phyloP scores from a whole-genome alignment of 2,329 filamentous ascomycete genomes.

The Keithomyces neogunnii region DNA sequence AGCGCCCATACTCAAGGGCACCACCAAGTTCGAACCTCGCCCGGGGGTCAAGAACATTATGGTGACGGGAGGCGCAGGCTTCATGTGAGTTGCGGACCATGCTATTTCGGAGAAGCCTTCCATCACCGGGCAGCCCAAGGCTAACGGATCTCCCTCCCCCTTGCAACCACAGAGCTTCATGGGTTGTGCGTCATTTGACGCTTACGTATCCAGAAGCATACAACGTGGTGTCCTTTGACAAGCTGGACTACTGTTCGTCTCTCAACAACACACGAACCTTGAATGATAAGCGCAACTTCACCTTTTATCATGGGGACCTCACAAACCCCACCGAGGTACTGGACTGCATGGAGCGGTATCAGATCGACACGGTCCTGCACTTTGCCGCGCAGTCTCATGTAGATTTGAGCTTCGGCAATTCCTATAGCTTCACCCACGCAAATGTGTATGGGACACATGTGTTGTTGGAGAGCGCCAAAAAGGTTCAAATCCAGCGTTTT shows the following conservation, averaged over 20 bases:
- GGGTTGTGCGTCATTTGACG: conserved; percentile 71
- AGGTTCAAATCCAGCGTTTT: conserved; percentile 62
- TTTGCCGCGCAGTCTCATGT: conserved; percentile 84
- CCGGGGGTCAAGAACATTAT: conserved; percentile 70
- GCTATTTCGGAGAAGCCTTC: no score
- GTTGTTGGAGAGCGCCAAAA: conserved; percentile 67
- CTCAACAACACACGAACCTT: conserved; percentile 70
- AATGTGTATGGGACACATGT: conserved; percentile 83
- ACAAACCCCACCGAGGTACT: conserved; percentile 63
- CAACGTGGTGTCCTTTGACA: conserved; percentile 76
- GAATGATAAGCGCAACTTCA: conserved; percentile 61
- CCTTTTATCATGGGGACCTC: conserved; percentile 72
- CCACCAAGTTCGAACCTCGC: conserved; percentile 60
- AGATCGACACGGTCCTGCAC: conserved; percentile 74
- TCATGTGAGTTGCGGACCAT: conserved; percentile 54
- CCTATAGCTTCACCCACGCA: conserved; percentile 70
- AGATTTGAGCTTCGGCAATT: conserved; percentile 74
- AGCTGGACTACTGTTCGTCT: conserved; percentile 74
- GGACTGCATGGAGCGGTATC: conserved; percentile 59
- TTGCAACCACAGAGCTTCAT: conserved; percentile 55
- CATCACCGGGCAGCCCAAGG: no score
- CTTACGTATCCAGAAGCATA: conserved; percentile 66
- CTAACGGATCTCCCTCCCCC: no score
- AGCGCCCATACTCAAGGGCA: conserved; percentile 61
- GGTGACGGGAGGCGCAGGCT: conserved; percentile 76